These are phyloP conservation scores for Barnettozyma populi DNA, from an alignment of 805 yeast species.

Conservation along the genomic window DNA sequence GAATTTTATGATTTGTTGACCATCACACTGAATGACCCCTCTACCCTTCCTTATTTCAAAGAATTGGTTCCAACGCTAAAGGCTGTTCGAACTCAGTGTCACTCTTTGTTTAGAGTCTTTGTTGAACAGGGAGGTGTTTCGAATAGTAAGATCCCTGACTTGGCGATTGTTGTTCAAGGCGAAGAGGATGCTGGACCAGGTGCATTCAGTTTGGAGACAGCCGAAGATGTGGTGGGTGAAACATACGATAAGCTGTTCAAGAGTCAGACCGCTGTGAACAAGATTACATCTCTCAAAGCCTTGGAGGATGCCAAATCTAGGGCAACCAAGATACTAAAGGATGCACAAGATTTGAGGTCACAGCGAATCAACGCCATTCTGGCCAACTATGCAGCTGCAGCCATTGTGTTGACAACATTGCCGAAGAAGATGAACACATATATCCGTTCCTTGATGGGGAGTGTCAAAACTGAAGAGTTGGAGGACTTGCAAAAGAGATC, in stretches of 20 bases:
- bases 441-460: conserved; percentile 87
- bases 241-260: conserved; percentile 62
- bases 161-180: conserved; percentile 90
- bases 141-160: conserved; percentile 64
- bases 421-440: conserved; percentile 87
- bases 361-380: conserved; percentile 55
- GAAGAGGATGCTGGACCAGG: conserved; percentile 91
- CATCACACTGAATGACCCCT: conserved; percentile 37
- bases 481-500: conserved; percentile 63
- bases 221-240: conserved; percentile 61
- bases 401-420: conserved; percentile 54
- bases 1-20: conserved; percentile 26
- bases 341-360: conserved; percentile 49
- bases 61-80: conserved; percentile 84
- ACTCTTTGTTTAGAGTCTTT: conserved; percentile 74
- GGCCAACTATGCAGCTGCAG: conserved; percentile 75
- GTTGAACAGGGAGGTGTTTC: conserved; percentile 71
- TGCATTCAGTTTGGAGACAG: conserved; percentile 78
- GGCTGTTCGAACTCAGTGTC: conserved; percentile 81
- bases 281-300: conserved; percentile 64
- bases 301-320: conserved; percentile 75
- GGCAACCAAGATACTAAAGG: conserved; percentile 58
- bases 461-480: conserved; percentile 72
- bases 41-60: conserved; percentile 52
- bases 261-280: conserved; percentile 58